phyloP scores from a whole-genome alignment of 2,329 filamentous ascomycete species.

The Calonectria fujianensis region DNA sequence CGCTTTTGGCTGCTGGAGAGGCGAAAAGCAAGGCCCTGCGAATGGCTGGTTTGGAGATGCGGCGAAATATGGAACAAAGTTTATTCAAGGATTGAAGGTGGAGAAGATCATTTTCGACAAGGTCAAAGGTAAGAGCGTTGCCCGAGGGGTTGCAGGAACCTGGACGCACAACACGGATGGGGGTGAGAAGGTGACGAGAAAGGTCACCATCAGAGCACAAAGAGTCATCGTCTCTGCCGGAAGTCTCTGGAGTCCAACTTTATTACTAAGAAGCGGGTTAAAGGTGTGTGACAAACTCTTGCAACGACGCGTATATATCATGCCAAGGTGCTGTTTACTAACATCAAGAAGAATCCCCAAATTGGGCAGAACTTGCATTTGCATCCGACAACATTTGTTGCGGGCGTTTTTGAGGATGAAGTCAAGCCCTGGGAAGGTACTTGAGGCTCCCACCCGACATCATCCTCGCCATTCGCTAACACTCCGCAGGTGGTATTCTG shows the following conservation, averaged over 20 bases:
- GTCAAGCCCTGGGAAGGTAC: conserved; percentile 33
- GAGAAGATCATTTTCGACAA: conserved; percentile 79
- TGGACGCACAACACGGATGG: conserved; percentile 75
- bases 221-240: conserved; percentile 30
- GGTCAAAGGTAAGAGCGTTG: conserved; percentile 67
- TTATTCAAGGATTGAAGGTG: conserved; percentile 84
- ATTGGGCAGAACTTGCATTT: conserved; percentile 33
- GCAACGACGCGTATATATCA: too few species aligned
- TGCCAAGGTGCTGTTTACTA: background rate
- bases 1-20: conserved; percentile 72
- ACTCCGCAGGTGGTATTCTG: conserved; percentile 23
- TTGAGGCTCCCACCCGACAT: background rate
- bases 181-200: background rate
- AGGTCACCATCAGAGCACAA: conserved; percentile 30
- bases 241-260: conserved; percentile 17
- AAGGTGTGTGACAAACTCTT: conserved; percentile 1
- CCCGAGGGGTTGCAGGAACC: conserved; percentile 79
- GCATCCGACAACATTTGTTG: conserved; percentile 27
- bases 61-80: conserved; percentile 80
- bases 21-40: conserved; percentile 83
- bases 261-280: conserved; percentile 25
- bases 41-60: conserved; percentile 85
- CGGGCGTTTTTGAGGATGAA: conserved; percentile 29
- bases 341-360: conserved; percentile 26
- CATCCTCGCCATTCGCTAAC: background rate